A percentile compares a stretch with the other conserved stretches of the same genome.
Evolutionary conservation across 225 moss, liverwort and hornwort genomes (phyloP).

Genomic region (Bryoerythrophyllum caledonicum): DNA sequence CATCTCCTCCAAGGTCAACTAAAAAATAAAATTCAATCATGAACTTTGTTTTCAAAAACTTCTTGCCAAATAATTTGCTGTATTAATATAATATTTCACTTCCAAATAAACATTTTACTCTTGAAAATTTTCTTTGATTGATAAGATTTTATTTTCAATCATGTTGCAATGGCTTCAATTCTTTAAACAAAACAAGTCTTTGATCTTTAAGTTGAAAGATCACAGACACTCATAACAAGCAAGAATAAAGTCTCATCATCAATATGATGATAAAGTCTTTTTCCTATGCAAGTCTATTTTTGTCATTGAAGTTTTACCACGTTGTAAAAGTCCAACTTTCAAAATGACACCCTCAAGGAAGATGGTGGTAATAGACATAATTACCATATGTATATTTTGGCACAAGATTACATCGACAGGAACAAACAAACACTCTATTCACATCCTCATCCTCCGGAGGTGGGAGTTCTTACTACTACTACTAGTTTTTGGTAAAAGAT

Average conservation of each 20-base stretch:
- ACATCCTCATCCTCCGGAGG: no score
- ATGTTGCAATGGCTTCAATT: neutral
- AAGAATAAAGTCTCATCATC: neutral
- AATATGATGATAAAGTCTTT: neutral
- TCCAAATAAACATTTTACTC: neutral
- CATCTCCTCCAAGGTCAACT: neutral
- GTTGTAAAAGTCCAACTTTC: no score
- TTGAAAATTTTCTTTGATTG: neutral
- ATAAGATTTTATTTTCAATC: neutral
- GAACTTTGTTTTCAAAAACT: neutral
- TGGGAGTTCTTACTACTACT: no score
- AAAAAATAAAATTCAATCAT: neutral
- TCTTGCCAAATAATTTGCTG: neutral
- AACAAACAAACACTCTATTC: no score
- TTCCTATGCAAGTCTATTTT: neutral
- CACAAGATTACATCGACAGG: no score
- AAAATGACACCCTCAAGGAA: no score
- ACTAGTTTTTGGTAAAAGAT: no score
- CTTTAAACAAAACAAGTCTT: neutral
- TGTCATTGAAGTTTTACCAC: neutral
- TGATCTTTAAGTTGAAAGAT: neutral
- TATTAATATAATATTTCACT: neutral
- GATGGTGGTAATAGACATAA: no score
- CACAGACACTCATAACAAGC: neutral
- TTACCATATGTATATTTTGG: no score